Percentiles rank a stretch among this genome's conserved stretches.
These are phyloP conservation scores for Leccinum subatratum DNA, from an alignment of 1,284 basidiomycete species.

Conservation along the genomic window DNA sequence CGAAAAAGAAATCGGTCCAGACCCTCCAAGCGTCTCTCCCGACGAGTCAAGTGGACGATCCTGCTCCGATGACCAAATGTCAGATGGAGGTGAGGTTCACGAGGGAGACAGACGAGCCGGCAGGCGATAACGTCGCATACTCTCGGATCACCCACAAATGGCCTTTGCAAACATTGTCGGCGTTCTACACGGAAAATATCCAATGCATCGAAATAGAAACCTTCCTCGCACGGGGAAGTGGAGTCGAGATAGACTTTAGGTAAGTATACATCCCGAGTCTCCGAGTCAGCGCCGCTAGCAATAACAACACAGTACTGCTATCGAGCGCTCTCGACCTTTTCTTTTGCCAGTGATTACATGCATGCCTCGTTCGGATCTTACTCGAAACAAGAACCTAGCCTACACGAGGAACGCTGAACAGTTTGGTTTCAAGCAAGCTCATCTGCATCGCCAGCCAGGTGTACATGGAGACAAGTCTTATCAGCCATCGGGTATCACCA, in stretches of 20 bases:
- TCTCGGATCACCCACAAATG: background rate
- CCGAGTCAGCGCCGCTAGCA: background rate
- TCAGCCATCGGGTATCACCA: background rate
- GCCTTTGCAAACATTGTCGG: background rate
- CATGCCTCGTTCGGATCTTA: background rate
- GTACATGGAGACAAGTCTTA: background rate
- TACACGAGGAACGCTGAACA: background rate
- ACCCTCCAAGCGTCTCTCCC: no score
- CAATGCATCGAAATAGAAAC: background rate
- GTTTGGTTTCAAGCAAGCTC: background rate
- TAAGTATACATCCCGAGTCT: background rate
- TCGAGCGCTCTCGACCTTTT: background rate
- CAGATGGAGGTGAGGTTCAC: background rate
- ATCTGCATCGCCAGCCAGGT: background rate
- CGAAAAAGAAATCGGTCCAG: background rate
- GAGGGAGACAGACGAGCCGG: background rate
- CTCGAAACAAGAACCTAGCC: background rate
- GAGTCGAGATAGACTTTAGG: background rate
- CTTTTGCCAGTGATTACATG: background rate
- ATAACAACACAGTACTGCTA: background rate
- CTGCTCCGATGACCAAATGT: background rate
- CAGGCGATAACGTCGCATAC: background rate
- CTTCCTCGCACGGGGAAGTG: background rate
- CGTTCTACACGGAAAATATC: background rate
- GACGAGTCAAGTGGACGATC: no score